These are phyloP conservation scores for Podila clonocystis DNA, from an alignment of 192 early-diverging fungal genomes.

Conservation along the genomic window DNA sequence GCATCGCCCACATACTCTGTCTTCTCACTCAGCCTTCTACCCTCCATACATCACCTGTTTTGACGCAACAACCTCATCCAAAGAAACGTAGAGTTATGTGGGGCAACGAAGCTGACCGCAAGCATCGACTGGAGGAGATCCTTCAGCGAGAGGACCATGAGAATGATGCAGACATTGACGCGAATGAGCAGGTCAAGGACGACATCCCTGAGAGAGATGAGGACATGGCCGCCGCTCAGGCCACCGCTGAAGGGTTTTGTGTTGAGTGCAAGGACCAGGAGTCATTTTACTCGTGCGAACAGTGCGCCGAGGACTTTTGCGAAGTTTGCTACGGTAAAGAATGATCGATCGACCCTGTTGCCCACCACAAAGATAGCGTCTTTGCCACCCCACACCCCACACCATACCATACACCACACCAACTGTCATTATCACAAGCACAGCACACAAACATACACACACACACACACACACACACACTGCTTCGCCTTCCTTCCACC, in stretches of 20 bases:
- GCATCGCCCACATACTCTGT: neutral
- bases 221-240: constrained; percentile 42
- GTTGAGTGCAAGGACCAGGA: constrained; percentile 91
- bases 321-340: constrained; percentile 81
- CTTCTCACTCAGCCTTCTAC: neutral
- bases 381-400: too few relatives aligned
- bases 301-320: constrained; percentile 91
- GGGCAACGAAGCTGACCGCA: constrained; percentile 44
- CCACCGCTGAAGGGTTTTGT: constrained; percentile 78
- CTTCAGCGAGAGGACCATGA: constrained; percentile 52
- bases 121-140: constrained; percentile 52
- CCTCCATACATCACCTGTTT: neutral
- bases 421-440: too few relatives aligned
- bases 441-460: too few relatives aligned
- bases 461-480: too few relatives aligned
- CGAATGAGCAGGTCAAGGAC: neutral
- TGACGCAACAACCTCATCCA: neutral
- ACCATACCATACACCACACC: too few relatives aligned
- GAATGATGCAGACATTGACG: constrained; percentile 7
- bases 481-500: too few relatives aligned
- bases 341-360: neutral
- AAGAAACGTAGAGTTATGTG: constrained; percentile 15
- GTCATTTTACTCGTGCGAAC: constrained; percentile 75
- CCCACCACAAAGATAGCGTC: too few relatives aligned
- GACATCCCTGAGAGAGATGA: constrained; percentile 25